Base-by-base conservation (phyloP, 768 basidiomycete genomes). In the Suillus alpinus region DNA sequence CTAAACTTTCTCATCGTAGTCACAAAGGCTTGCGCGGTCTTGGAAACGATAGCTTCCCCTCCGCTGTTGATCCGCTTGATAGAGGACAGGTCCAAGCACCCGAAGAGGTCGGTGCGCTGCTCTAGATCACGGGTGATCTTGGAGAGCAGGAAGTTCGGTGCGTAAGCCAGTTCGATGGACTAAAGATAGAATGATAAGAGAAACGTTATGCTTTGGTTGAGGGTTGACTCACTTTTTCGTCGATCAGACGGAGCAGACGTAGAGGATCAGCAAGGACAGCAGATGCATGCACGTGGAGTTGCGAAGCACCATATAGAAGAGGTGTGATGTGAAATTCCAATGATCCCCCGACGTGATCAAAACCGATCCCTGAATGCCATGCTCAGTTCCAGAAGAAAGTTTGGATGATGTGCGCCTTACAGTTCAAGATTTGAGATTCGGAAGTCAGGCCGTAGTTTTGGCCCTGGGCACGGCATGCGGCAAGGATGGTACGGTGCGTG, bases 261-360 rank as follows among this genome's bases (percentile, higher is more conserved):
- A 66, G 43, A 14, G 66, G 67, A 49, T 69, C 70, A 2, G 67
- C 66, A 20, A 69, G 64, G 39, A 74, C 66, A 26, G 57, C 65
- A 37, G 66, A 68, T 16, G 65, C 63, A 23, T 69, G 64, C 34
- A 69, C 63, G 34, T 67, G 63, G 26, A 71, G 46, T 36, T 68
- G 69, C 7, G 66, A 67, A 43, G 67, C 63, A 9, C 75, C 76
- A 40, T 69, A 74, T 13, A 73, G 62, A 34, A 72, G 63, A n/a
- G 78, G 73, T 0, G 77, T 71, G 2, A 81, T 60, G 55, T 80
- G 79, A 60, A 79, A 69, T 53, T 81, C 80, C 4, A 78, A 69
- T 0, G 77, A 73, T 41, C 76, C 77, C 3, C 78, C 80, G 37
- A 81, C 77, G 51, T 81, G 80, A 55, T 81, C 80, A 50, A 81